A percentile compares a stretch with the other conserved stretches of the same genome.
Conservation (phyloP, 768 basidiomycete species). For the Tylopilus balloui region DNA sequence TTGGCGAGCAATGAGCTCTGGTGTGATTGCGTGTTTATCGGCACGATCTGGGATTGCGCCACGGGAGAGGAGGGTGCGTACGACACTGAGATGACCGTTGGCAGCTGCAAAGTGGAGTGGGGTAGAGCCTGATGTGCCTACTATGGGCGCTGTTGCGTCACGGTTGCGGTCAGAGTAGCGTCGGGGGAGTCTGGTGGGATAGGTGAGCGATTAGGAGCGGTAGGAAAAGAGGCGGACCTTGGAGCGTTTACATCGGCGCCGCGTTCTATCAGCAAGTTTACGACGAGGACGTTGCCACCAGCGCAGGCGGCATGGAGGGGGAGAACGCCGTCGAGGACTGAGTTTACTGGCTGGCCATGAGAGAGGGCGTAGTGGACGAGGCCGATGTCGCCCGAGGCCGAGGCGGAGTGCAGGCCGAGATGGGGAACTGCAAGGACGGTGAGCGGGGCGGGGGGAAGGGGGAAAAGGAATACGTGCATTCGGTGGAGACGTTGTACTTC, state of each 20-base stretch:
- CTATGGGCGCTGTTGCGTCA: constrained; percentile 63
- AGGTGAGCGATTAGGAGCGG: constrained; percentile 12
- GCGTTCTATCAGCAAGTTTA: constrained; percentile 81
- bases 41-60: constrained; percentile 77
- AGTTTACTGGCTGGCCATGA: constrained; percentile 94
- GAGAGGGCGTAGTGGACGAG: constrained; percentile 90
- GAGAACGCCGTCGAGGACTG: constrained; percentile 93
- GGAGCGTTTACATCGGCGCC: constrained; percentile 99
- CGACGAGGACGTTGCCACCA: constrained; percentile 84
- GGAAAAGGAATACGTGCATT: constrained; percentile 36
- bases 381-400: constrained; percentile 83
- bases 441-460: not conserved
- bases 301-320: constrained; percentile 94
- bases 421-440: constrained; percentile 53
- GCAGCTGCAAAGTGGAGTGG: constrained; percentile 97
- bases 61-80: constrained; percentile 73
- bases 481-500: constrained; percentile 52
- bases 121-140: constrained; percentile 84
- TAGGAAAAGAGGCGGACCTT: constrained; percentile 47
- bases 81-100: constrained; percentile 80
- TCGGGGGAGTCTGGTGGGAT: constrained; percentile 54
- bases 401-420: constrained; percentile 73
- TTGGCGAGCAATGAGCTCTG: constrained; percentile 76
- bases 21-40: constrained; percentile 91
- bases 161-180: constrained; percentile 70